Base-by-base conservation (phyloP, 805 yeast species). In the Millerozyma miso region DNA sequence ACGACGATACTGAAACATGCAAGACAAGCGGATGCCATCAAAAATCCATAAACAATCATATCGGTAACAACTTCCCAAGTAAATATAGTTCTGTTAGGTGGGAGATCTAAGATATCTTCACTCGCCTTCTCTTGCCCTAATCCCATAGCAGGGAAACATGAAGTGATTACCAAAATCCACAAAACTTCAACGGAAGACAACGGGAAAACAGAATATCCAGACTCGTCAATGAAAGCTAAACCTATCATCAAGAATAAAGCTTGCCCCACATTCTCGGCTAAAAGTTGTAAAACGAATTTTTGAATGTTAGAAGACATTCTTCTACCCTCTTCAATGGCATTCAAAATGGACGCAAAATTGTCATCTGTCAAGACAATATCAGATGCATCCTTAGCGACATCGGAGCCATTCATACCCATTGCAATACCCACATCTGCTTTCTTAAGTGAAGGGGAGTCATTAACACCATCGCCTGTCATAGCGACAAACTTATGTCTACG, bases 61-160 rank as follows among this genome's bases (percentile, higher is more conserved):
- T 69, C 74, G 33, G 60, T 47, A 31, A 67, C 59, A n/a, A 68
- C 65, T 45, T 69, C 72, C 59, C 63, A 56, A 13, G 73, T 67
- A 52, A 69, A 68, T 31, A 67, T 66, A 14, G 59, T 56, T 35
- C 57, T 61, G 42, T 60, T 63, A 14, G 74, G 74, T 3, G 71
- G 67, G 33, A 55, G 51, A 13, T 63, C 64, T 46, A 69, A 59
- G 32, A 67, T 58, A 40, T 68, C 73, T 31, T 63, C 71, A 37
- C 55, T 45, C 13, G 73, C 73, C 41, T 51, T 59, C 48, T 68
- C 73, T 49, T 67, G 72, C 36, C 88, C 88, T 41, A 84, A 74
- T 19, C 91, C 90, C 87, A 85, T 83, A 16, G 90, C 90, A 35
- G 91, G 91, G 72, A 84, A 83, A 52, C 88, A 82, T 1, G 89